phyloP scores from a whole-genome alignment of 2,329 filamentous ascomycete genomes.

The Colletotrichum cuscutae region DNA sequence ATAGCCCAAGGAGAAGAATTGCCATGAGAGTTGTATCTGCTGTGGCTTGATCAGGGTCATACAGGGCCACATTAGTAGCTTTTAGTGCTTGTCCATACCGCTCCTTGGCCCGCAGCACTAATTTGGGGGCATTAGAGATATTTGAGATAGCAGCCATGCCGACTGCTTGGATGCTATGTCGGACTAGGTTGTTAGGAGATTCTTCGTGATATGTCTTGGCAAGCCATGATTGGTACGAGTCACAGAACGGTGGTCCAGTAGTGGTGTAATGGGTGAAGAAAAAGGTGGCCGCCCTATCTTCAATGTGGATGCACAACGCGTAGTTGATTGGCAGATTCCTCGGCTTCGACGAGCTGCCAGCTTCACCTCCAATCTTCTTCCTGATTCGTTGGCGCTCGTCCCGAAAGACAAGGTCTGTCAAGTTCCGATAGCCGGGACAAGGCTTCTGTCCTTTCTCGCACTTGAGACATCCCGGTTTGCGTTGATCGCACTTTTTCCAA shows the following conservation, averaged over 20 bases:
- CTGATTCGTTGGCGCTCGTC: constrained; percentile 39
- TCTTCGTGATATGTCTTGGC: constrained; percentile 28
- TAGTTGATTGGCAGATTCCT: background rate
- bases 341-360: background rate
- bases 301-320: background rate
- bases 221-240: constrained; percentile 37
- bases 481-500: constrained; percentile 39
- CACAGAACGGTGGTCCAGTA: constrained; percentile 36
- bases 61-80: constrained; percentile 24
- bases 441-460: constrained; percentile 38
- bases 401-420: constrained; percentile 39
- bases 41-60: constrained; percentile 28
- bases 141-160: constrained; percentile 42
- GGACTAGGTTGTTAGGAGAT: constrained; percentile 14
- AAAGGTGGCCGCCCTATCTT: constrained; percentile 37
- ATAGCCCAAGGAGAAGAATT: constrained; percentile 40
- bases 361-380: constrained; percentile 10
- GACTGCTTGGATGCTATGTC: constrained; percentile 39
- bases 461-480: constrained; percentile 38
- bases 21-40: constrained; percentile 39
- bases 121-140: constrained; percentile 34
- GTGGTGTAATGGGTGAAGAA: constrained; percentile 40
- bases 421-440: constrained; percentile 41
- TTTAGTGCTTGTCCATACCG: constrained; percentile 37
- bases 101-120: constrained; percentile 35